phyloP scores from a whole-genome alignment of 257 asterid species.

The Apocynum venetum region DNA sequence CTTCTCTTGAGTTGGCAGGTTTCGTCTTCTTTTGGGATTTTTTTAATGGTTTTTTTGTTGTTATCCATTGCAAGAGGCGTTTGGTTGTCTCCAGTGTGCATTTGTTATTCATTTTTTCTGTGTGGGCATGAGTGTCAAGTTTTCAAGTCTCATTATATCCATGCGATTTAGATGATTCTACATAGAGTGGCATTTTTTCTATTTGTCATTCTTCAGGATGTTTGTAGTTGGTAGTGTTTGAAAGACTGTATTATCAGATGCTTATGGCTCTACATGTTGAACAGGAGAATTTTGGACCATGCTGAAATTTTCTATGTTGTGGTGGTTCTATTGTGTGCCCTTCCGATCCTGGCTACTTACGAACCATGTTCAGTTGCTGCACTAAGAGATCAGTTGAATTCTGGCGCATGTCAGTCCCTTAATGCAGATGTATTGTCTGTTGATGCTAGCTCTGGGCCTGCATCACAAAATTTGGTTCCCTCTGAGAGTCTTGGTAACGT shows the following conservation, averaged over 20 bases:
- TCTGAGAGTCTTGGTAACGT: conserved; percentile 22
- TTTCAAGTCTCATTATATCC: background rate
- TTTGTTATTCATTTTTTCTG: background rate
- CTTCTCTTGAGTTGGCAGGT: background rate
- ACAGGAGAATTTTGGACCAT: conserved; percentile 25
- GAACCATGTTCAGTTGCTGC: conserved; percentile 34
- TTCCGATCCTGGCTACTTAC: conserved; percentile 20
- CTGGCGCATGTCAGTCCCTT: conserved; percentile 37
- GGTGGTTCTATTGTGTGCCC: conserved; percentile 24
- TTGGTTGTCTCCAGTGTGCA: background rate
- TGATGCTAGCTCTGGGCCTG: conserved; percentile 27
- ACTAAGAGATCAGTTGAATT: conserved; percentile 25
- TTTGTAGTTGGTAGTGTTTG: background rate
- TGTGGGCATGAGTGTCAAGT: background rate
- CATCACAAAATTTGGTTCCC: conserved; percentile 24
- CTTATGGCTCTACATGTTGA: conserved; percentile 13
- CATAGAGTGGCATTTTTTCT: background rate
- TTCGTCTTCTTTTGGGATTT: background rate
- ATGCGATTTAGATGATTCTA: background rate
- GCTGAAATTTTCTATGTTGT: conserved; percentile 20
- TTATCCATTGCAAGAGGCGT: background rate
- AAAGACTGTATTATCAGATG: background rate
- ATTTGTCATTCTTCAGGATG: background rate
- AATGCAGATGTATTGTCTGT: conserved; percentile 26
- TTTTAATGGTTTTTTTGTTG: background rate